These are phyloP conservation scores for Colletotrichum sp. DNA, from an alignment of 2,329 filamentous ascomycete genomes.

Conservation along the genomic window DNA sequence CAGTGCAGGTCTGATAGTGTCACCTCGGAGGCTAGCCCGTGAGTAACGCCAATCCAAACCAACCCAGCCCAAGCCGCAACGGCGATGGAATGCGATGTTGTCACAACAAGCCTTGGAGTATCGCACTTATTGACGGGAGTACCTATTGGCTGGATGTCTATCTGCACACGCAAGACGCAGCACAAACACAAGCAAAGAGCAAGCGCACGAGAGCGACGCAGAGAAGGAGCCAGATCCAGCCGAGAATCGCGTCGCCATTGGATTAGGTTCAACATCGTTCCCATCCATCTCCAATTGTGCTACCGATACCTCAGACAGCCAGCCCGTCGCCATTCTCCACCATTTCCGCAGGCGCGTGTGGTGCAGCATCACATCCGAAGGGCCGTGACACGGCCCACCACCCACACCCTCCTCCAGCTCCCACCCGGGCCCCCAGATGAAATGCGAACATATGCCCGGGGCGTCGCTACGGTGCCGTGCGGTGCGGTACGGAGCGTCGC, in stretches of 20 bases:
- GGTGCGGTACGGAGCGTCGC: neutral
- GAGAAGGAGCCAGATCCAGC: neutral
- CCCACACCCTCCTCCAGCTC: neutral
- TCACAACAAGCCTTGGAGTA: constrained; percentile 3
- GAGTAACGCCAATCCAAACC: neutral
- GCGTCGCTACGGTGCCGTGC: neutral
- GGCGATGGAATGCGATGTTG: neutral
- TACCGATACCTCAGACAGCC: neutral
- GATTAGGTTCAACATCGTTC: neutral
- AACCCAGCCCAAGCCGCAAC: too few relatives aligned
- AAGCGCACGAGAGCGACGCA: neutral
- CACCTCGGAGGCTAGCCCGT: too few relatives aligned
- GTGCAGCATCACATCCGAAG: neutral
- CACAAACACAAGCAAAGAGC: too few relatives aligned
- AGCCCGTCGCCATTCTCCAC: neutral
- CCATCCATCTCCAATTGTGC: too few relatives aligned
- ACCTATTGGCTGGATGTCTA: neutral
- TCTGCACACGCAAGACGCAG: neutral
- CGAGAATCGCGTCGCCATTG: neutral
- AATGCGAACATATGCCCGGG: neutral
- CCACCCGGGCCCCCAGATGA: neutral
- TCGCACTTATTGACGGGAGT: neutral
- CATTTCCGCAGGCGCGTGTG: neutral
- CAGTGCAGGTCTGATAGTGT: too few relatives aligned
- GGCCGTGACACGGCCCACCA: constrained; percentile 8